Conservation (phyloP, 352 stramenopile species). For the Pythium rishiriense region DNA sequence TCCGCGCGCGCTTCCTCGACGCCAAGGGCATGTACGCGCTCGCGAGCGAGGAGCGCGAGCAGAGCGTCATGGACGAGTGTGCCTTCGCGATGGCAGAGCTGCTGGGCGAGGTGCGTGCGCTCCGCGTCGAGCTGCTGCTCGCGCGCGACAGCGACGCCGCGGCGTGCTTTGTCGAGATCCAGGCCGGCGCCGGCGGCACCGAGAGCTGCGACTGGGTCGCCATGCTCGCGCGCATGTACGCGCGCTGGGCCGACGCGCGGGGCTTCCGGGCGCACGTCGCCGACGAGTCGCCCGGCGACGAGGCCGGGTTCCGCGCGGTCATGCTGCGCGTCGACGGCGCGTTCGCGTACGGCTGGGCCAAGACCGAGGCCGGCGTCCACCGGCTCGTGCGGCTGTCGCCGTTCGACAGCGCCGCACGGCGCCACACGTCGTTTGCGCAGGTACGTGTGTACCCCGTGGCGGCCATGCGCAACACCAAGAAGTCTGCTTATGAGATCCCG, state of each 20-base stretch:
- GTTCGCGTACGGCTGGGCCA: slow-evolving; percentile 93
- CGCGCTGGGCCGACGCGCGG: slow-evolving; percentile 51
- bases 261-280: slow-evolving; percentile 78
- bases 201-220: slow-evolving; percentile 96
- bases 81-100: slow-evolving; percentile 40
- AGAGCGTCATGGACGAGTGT: slow-evolving; percentile 52
- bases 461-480: slow-evolving; percentile 29
- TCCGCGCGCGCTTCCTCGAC: slow-evolving; percentile 56
- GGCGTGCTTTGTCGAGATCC: slow-evolving; percentile 81
- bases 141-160: slow-evolving; percentile 51
- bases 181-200: slow-evolving; percentile 87
- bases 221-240: slow-evolving; percentile 97
- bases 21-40: slow-evolving; percentile 62
- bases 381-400: slow-evolving; percentile 93
- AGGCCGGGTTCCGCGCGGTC: slow-evolving; percentile 70
- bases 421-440: slow-evolving; percentile 96
- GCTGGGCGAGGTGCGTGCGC: slow-evolving; percentile 42
- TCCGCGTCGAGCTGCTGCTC: slow-evolving; percentile 66
- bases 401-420: slow-evolving; percentile 92
- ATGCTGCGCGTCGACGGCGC: slow-evolving; percentile 56
- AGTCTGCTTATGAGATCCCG: slow-evolving; percentile 43
- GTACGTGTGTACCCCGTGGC: slow-evolving; percentile 76
- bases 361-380: slow-evolving; percentile 95
- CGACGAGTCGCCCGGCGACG: slow-evolving; percentile 83
- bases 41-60: slow-evolving; percentile 62